Percentiles rank a stretch among this genome's conserved stretches.
Evolutionary conservation across 139 green algal genomes (phyloP).

Genomic region (Asterochloris erici): DNA sequence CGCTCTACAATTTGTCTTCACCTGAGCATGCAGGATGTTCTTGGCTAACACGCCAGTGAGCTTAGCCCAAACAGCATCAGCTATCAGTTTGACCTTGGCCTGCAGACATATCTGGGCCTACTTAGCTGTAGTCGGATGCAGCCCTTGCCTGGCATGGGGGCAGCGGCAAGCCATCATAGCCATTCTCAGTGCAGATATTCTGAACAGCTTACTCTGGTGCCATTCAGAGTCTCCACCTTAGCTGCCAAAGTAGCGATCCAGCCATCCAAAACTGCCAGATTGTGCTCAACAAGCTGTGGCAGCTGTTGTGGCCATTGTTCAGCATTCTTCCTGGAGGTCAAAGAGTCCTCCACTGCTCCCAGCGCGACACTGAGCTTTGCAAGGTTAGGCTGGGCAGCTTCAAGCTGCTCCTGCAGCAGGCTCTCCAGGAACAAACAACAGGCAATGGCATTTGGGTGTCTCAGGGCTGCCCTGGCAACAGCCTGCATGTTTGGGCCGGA

Average conservation of each 20-base stretch:
- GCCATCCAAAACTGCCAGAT: no score
- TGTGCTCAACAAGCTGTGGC: not conserved
- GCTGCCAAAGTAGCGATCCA: no score
- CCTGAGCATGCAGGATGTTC: conserved; percentile 41
- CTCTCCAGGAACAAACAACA: not conserved
- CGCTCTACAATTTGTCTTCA: not conserved
- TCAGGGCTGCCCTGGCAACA: no score
- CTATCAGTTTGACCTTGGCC: conserved; percentile 40
- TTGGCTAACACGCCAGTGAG: conserved; percentile 39
- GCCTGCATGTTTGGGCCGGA: no score
- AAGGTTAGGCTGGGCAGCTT: not conserved
- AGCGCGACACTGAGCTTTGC: conserved; percentile 28
- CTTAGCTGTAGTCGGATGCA: no score
- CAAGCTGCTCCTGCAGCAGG: conserved; percentile 7
- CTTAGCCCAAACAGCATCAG: conserved; percentile 37
- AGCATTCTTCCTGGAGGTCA: conserved; percentile 21
- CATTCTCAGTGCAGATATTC: no score
- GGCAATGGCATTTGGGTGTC: no score
- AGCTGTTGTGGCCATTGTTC: not conserved
- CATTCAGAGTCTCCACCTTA: no score
- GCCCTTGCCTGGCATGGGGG: no score
- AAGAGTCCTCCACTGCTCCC: conserved; percentile 20
- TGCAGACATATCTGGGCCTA: not conserved
- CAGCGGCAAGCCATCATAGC: no score
- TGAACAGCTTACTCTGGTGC: not conserved